A percentile compares a stretch with the other conserved stretches of the same genome.
phyloP scores from a whole-genome alignment of 257 asterid species.

The Fraxinus excelsior region DNA sequence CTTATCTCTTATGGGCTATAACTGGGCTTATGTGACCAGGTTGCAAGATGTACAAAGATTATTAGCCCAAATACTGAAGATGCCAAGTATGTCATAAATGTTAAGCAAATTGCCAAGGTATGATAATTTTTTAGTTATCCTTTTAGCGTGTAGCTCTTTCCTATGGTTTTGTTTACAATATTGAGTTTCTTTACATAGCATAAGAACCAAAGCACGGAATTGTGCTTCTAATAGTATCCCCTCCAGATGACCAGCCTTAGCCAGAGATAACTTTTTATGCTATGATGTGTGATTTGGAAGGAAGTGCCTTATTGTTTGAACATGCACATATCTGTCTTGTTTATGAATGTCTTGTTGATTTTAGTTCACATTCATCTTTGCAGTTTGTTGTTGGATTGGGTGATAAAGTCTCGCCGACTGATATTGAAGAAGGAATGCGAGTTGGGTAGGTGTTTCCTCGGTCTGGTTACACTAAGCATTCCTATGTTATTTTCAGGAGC shows the following conservation, averaged over 20 bases:
- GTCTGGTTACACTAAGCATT: background rate
- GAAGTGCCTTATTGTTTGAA: background rate
- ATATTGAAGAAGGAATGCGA: constrained; percentile 98
- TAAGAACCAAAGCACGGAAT: no score
- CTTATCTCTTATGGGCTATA: background rate
- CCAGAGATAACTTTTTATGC: background rate
- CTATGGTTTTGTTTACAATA: background rate
- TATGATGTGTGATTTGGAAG: background rate
- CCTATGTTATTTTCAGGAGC: no score
- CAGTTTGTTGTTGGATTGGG: constrained; percentile 98
- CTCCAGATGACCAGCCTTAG: background rate
- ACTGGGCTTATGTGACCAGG: constrained; percentile 41
- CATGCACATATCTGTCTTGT: background rate
- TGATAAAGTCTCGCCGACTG: constrained; percentile 90
- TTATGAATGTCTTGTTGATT: background rate
- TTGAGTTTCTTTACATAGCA: constrained; percentile 10
- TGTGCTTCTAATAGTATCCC: background rate
- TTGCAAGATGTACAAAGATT: constrained; percentile 91
- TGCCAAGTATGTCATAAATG: constrained; percentile 79
- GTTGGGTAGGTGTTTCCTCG: constrained; percentile 68
- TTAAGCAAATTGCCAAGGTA: constrained; percentile 85
- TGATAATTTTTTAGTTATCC: background rate
- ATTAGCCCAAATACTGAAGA: constrained; percentile 90
- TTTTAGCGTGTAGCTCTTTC: background rate
- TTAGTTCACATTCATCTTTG: constrained; percentile 16